These are phyloP conservation scores for Myriosclerotinia curreyana DNA, from an alignment of 2,329 filamentous ascomycete species.

Conservation along the genomic window DNA sequence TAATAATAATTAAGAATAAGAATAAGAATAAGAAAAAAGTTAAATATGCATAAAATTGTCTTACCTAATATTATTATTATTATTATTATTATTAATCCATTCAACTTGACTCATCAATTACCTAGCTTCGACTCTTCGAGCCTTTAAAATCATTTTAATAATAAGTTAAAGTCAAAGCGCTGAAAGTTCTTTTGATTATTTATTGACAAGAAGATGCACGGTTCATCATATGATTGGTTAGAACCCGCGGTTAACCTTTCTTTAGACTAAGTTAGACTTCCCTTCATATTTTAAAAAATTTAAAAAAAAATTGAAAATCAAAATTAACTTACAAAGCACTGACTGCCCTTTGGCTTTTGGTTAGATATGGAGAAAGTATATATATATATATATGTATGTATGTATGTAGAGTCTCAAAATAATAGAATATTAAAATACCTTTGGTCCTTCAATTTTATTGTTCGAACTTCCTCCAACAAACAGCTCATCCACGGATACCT, in stretches of 20 bases:
- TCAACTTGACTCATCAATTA: neutral
- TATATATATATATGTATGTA: too few species aligned
- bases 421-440: neutral
- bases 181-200: neutral
- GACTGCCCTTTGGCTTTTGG: neutral
- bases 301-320: too few species aligned
- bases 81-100: conserved; percentile 5
- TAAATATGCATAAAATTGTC: too few species aligned
- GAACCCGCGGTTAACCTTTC: neutral
- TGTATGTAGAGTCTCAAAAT: conserved; percentile 1
- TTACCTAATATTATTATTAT: too few species aligned
- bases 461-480: neutral
- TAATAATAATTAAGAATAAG: too few species aligned
- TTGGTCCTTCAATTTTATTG: neutral
- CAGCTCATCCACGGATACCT: neutral
- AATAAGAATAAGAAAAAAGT: neutral
- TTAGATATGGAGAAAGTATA: neutral
- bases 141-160: too few species aligned
- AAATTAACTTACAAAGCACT: conserved; percentile 6
- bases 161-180: too few species aligned
- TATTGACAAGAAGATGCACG: neutral
- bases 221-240: neutral
- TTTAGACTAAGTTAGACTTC: too few species aligned
- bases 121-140: too few species aligned
- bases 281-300: neutral